Base-by-base conservation (phyloP, 2,329 filamentous ascomycete species). In the Mycosphaerella sp. region DNA sequence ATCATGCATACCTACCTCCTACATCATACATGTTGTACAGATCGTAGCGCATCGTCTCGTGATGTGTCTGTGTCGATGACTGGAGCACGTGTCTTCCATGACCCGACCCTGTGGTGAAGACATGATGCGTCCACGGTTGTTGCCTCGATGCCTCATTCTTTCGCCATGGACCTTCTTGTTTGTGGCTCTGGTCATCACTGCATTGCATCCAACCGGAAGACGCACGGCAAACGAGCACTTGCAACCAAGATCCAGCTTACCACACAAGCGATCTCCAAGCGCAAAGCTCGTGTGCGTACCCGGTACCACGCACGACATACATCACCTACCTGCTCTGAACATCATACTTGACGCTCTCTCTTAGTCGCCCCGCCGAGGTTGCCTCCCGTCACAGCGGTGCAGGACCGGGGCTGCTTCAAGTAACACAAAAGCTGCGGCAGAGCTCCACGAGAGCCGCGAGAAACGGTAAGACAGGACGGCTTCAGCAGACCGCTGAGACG, bases 291-390 rank as follows among this genome's bases (percentile, higher is more conserved):
- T 23, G 42, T 26, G 42, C 42, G 8, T 11, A 6, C 8, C 26
- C 17, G 42, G 17, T 44, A 12, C 42, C 42, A 29, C 42, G 11
- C 21, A 23, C 26, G 5, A 29, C 26, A 21, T 21, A 21, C 21
- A 21, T 21, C 21, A 21, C 21, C 21, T 21, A 21, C 21, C 21
- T 21, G 21, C 0, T 21, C 21, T 21, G 21, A 21, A 21, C 21
- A 21, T 21, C 21, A 21, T 21, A 44, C 54, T 82, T 77, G 62
- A 81, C 80, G 66, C 0, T 59, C 74, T 5, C 60, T 56, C 17
- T 38, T 29, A n/a, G n/a, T 40, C 36, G 36, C 44, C n/a, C 31
- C 21, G 21, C 45, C 14, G 4, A 42, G 6, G 34, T 34, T 8
- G 48, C 44, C 29, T 46, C 48, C 29, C 51, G 26, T 14, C 26